Base-by-base conservation (phyloP, 192 early-diverging fungal genomes). In the Coemansia erecta region DNA sequence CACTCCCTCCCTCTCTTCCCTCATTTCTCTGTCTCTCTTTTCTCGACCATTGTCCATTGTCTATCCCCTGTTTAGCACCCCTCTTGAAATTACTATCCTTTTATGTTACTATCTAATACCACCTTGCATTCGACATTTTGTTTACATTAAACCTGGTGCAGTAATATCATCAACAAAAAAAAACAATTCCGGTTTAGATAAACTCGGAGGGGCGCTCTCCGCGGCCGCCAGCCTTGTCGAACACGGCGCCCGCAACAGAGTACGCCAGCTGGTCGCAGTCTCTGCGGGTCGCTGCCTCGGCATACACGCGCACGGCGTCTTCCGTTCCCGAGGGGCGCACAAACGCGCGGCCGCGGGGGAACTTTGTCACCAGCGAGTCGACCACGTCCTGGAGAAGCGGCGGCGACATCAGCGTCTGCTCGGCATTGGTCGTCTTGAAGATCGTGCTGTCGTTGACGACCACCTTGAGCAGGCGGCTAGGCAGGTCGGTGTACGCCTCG, bases 291-390 rank as follows among this genome's bases (percentile, higher is more conserved):
- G 91, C 92, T 18, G 98, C 98, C 79, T 99, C 98, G 33, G 98
- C 95, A 67, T 99, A 99, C 13, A 99, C 94, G 49, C 98, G 90
- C 17, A 99, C 98, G 11, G 94, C 91, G 67, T 99, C 98, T 72
- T 99, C 98, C 22, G 98, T 99, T 31, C 98, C 98, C 12, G 94
- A 97, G 17, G 98, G 94, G 70, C 95, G 84, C 24, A 98, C 96
- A 85, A 99, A 99, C 4, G 93, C 92, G 46, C 98, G 84, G 39
- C 96, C 96, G 39, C 86, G 80, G 45, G 78, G 81, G 73, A 87
- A 93, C 80, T 95, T 93, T 39, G 82, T 82, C 1, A 96, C 92
- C 59, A 91, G 79, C 22, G 81, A 70, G 70, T 95, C 87, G 60
- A 99, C 94, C 7, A 86, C 81, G 6, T 69, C 83, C 84, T 99